Conservation (phyloP, 305 asterid genomes). For the Ruellia speciosa region DNA sequence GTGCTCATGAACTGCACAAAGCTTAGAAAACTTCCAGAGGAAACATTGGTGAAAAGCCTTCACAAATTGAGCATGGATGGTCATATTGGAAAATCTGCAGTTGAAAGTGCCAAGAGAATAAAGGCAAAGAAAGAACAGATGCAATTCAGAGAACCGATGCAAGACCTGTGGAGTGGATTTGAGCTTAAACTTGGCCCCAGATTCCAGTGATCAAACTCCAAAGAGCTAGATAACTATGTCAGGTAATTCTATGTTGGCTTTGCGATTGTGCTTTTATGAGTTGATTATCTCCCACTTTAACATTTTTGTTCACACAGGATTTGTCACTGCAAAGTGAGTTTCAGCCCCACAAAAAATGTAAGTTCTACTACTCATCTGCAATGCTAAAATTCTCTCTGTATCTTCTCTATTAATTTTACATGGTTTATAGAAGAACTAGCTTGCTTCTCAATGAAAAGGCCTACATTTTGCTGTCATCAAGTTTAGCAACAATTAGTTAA, state of each 20-base stretch:
- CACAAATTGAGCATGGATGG: background rate
- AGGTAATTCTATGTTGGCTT: background rate
- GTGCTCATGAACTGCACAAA: conserved; percentile 31
- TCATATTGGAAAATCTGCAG: background rate
- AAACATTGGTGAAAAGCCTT: conserved; percentile 15
- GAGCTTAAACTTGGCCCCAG: background rate
- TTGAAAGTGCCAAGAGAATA: background rate
- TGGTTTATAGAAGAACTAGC: no score
- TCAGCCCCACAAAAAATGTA: no score
- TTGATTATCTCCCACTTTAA: no score
- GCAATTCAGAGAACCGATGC: background rate
- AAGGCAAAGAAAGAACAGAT: background rate
- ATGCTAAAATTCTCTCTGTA: no score
- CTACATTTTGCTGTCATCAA: no score
- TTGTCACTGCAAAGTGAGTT: no score
- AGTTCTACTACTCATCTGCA: no score
- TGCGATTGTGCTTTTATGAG: no score
- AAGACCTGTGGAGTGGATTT: background rate
- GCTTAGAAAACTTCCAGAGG: conserved; percentile 34
- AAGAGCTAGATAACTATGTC: background rate
- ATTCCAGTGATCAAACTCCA: background rate
- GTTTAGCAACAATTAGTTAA: no score
- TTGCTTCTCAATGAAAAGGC: no score
- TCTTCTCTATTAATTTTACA: no score
- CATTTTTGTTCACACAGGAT: no score